Evolutionary conservation across 495 filamentous ascomycete species (phyloP).

Genomic region (Aspergillus biplanus): DNA sequence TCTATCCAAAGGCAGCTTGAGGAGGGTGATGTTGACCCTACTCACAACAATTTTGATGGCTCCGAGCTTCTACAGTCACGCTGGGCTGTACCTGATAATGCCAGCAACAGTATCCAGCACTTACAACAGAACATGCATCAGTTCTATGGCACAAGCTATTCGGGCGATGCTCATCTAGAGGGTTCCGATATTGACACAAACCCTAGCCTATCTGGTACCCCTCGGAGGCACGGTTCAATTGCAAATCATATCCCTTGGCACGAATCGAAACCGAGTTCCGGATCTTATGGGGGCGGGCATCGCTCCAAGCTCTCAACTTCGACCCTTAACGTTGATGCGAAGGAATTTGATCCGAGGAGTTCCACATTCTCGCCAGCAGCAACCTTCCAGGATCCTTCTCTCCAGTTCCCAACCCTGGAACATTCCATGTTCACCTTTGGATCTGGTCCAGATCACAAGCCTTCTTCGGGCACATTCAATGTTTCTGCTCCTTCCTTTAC

Average conservation of each 20-base stretch:
- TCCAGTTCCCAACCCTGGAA: constrained; percentile 51
- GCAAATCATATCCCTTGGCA: constrained; percentile 46
- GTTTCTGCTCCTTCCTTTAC: constrained; percentile 71
- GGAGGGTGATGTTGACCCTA: constrained; percentile 56
- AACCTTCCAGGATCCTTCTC: constrained; percentile 56
- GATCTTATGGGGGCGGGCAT: constrained; percentile 50
- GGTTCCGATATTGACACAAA: constrained; percentile 76
- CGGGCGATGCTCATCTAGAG: constrained; percentile 51
- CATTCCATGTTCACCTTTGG: constrained; percentile 37
- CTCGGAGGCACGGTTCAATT: constrained; percentile 42
- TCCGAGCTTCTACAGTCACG: constrained; percentile 43
- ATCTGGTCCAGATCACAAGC: constrained; percentile 33
- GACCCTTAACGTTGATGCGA: constrained; percentile 82
- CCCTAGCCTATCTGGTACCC: constrained; percentile 71
- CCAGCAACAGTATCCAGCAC: constrained; percentile 28
- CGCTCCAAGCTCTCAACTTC: constrained; percentile 70
- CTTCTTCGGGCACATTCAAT: constrained; percentile 55
- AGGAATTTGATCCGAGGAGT: constrained; percentile 78
- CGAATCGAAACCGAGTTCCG: constrained; percentile 40
- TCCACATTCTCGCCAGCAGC: constrained; percentile 63
- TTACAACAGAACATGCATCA: constrained; percentile 41
- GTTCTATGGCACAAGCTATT: constrained; percentile 40
- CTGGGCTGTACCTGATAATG: constrained; percentile 43
- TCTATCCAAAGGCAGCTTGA: constrained; percentile 72
- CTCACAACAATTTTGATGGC: constrained; percentile 31